Evolutionary conservation across 1,139 yeast genomes (phyloP), one percentile per base, ranked within the genome.

Genomic region (Scheffersomyces insectosa): DNA sequence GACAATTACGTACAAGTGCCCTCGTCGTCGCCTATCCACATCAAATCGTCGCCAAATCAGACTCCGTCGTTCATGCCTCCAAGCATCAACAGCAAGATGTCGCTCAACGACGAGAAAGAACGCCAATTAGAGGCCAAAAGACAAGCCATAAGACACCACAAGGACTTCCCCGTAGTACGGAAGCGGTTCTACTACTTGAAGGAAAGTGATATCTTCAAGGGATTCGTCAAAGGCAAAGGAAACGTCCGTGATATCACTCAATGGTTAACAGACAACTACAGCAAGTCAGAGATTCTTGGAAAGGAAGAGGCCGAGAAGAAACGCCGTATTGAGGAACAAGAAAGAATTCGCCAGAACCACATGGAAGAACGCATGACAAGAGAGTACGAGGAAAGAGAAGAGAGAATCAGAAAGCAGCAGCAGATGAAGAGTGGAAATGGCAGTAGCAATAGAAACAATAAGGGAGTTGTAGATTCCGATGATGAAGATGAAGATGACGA

Each of bases 191-290:
- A 74, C 37, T 67, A 75, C 38, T 58, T 80, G 16, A 63, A 67
- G 15, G 78, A 73, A 38, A 71, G 80, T 29, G 77, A 81, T 47
- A 73, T 85, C 31, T 76, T 80, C 48, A 80, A 80, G 40, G 85
- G 85, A 1, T 80, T 82, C 56, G 82, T 79, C 40, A 75, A 79
- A 29, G 83, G 82, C 33, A 77, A 80, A 40, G 81, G 82, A 9
- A 77, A 82, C 45, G 59, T 82, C 28, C 70, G 82, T 45, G 75
- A 77, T 40, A 77, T 85, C 11, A 74, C 82, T 28, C 71, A 68
- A 41, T 71, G 81, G 64, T 63, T 84, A 34, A 61, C 63, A 13
- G 70, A 68, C 5, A 70, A 69, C 48, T 68, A 59, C 50, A 57
- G 61, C 42, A 59, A 59, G 45, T 58, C 57, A 12, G 72, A 60